Percentiles rank a stretch among this genome's conserved stretches.
These are phyloP conservation scores for Lunasporangiospora selenospora DNA, from an alignment of 192 early-diverging fungal species.

Conservation along the genomic window DNA sequence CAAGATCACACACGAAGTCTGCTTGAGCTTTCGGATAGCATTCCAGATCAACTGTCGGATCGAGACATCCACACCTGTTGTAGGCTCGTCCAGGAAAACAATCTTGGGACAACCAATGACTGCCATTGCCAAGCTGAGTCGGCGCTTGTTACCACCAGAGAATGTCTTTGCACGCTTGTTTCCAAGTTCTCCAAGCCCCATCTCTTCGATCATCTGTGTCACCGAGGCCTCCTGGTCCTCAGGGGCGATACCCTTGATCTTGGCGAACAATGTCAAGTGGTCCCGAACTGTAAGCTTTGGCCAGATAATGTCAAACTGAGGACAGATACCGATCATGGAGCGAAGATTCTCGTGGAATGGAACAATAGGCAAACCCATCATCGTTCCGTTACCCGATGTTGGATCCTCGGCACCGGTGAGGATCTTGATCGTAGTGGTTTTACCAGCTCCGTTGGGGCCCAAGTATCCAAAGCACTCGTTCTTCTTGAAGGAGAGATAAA, in stretches of 20 bases:
- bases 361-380: constrained; percentile 33
- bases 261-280: constrained; percentile 49
- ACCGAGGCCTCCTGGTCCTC: constrained; percentile 22
- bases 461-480: constrained; percentile 60
- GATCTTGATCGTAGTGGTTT: constrained; percentile 57
- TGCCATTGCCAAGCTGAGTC: constrained; percentile 64
- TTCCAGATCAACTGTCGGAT: constrained; percentile 61
- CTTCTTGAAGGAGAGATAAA: constrained; percentile 51
- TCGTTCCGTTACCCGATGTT: constrained; percentile 35
- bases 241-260: constrained; percentile 48
- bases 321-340: constrained; percentile 53
- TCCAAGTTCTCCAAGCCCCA: constrained; percentile 37
- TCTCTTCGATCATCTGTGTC: constrained; percentile 30
- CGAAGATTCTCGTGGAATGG: constrained; percentile 44
- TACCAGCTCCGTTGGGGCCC: constrained; percentile 69
- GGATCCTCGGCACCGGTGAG: constrained; percentile 47
- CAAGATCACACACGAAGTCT: constrained; percentile 46
- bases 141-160: constrained; percentile 71
- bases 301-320: constrained; percentile 51
- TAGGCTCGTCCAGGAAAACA: constrained; percentile 88
- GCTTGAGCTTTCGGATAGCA: constrained; percentile 51
- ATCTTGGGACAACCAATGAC: constrained; percentile 70
- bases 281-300: constrained; percentile 47
- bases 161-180: constrained; percentile 53
- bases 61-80: constrained; percentile 73